Conservation (phyloP, 2,329 filamentous ascomycete species). For the Blastomyces parvus region DNA sequence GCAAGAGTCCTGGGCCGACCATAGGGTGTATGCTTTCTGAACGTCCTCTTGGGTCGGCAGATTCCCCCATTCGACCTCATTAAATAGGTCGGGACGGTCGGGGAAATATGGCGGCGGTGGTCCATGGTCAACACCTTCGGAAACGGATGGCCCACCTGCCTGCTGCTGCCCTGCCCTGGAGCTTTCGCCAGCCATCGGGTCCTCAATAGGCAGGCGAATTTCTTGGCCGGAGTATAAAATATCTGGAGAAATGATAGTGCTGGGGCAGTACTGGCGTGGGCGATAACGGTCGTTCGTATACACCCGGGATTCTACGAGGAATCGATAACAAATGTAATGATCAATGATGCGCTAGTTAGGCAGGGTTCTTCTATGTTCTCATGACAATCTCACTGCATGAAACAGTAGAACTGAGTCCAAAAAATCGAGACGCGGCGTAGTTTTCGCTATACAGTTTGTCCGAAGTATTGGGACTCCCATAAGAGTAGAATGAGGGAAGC, state of each 20-base stretch:
- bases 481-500: background rate
- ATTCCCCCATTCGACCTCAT: slow-evolving; percentile 22
- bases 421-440: background rate
- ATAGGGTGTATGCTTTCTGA: slow-evolving; percentile 22
- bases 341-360: background rate
- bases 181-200: background rate
- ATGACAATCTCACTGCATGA: background rate
- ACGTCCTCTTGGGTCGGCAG: slow-evolving; percentile 19
- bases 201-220: background rate
- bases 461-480: background rate
- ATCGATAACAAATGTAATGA: background rate
- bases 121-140: background rate
- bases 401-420: background rate
- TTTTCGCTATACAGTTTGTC: background rate
- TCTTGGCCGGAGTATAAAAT: background rate
- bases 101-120: slow-evolving; percentile 18
- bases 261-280: background rate
- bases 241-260: background rate
- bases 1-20: slow-evolving; percentile 21
- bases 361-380: background rate
- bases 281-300: background rate
- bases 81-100: slow-evolving; percentile 21
- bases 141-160: background rate
- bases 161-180: background rate
- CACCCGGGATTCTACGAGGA: background rate